phyloP scores from a whole-genome alignment of 441 rosid genomes.

The Flueggea neowawraea region DNA sequence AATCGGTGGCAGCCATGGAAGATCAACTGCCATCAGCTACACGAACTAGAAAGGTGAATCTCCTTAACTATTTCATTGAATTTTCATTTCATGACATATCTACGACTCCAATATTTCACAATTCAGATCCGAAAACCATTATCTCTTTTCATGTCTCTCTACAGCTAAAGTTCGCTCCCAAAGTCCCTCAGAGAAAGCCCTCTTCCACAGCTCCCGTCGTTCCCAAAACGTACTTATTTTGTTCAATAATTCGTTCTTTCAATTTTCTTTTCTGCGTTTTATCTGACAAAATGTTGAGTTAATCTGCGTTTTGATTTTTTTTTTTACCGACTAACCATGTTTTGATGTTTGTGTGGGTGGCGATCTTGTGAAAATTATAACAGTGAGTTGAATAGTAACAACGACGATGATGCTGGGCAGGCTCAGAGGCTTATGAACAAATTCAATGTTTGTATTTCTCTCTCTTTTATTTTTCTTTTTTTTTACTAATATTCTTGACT shows the following conservation, averaged over 20 bases:
- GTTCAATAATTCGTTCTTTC: not conserved
- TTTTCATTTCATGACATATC: too few relatives aligned
- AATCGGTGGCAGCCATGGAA: slow-evolving; percentile 12
- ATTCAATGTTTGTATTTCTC: slow-evolving; percentile 14
- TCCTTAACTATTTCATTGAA: too few relatives aligned
- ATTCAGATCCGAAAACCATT: slow-evolving; percentile 15
- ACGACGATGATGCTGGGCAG: slow-evolving; percentile 35
- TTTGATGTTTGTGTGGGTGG: not conserved
- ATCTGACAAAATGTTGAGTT: too few relatives aligned
- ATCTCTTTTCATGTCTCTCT: not conserved
- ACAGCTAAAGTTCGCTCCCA: slow-evolving; percentile 59
- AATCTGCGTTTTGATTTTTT: not conserved
- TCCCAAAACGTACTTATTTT: slow-evolving; percentile 29
- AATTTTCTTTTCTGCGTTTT: not conserved
- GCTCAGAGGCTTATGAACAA: slow-evolving; percentile 24
- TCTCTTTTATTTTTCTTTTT: not conserved
- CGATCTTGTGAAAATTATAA: slow-evolving; percentile 5
- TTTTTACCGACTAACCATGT: not conserved
- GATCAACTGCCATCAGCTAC: slow-evolving; percentile 2
- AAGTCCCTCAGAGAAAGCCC: slow-evolving; percentile 37
- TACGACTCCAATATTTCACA: too few relatives aligned
- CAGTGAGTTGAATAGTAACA: slow-evolving; percentile 43
- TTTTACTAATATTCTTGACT: not conserved
- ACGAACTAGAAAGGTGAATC: slow-evolving; percentile 6
- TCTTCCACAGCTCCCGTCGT: slow-evolving; percentile 10